phyloP scores from a whole-genome alignment of 164 flowering plant species.

The Macadamia integrifolia region DNA sequence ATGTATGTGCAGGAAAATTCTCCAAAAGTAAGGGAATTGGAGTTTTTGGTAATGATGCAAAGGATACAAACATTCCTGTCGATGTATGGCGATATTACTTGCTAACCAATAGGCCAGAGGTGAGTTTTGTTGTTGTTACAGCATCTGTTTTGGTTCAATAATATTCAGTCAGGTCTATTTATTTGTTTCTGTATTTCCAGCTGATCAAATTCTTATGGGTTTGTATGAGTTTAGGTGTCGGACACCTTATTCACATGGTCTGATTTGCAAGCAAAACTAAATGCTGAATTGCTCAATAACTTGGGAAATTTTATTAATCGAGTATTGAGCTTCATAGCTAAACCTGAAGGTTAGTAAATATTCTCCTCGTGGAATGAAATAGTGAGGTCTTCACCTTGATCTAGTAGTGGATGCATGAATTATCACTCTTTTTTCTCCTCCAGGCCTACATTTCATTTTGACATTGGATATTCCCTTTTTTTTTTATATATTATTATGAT shows the following conservation, averaged over 20 bases:
- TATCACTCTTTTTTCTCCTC: no score
- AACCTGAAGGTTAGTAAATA: conserved; percentile 60
- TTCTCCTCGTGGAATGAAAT: not conserved
- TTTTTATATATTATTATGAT: no score
- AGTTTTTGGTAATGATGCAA: conserved; percentile 94
- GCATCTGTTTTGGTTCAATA: not conserved
- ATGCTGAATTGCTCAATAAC: conserved; percentile 75
- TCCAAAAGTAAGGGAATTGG: conserved; percentile 89
- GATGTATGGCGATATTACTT: conserved; percentile 98
- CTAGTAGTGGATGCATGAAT: not conserved
- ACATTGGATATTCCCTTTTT: no score
- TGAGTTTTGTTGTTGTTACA: conserved; percentile 12
- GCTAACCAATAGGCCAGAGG: conserved; percentile 97
- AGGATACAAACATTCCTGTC: conserved; percentile 80
- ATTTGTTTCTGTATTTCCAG: not conserved
- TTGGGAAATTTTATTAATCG: conserved; percentile 89
- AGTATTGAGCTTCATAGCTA: conserved; percentile 85
- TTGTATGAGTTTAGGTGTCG: conserved; percentile 46
- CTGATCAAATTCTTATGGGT: not conserved
- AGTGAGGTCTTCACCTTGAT: not conserved
- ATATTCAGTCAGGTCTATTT: not conserved
- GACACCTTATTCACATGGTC: conserved; percentile 88
- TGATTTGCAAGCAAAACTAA: conserved; percentile 88
- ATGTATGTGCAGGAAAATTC: conserved; percentile 46
- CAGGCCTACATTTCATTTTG: no score